phyloP scores from a whole-genome alignment of 495 filamentous ascomycete genomes.

The Tuber indicum region DNA sequence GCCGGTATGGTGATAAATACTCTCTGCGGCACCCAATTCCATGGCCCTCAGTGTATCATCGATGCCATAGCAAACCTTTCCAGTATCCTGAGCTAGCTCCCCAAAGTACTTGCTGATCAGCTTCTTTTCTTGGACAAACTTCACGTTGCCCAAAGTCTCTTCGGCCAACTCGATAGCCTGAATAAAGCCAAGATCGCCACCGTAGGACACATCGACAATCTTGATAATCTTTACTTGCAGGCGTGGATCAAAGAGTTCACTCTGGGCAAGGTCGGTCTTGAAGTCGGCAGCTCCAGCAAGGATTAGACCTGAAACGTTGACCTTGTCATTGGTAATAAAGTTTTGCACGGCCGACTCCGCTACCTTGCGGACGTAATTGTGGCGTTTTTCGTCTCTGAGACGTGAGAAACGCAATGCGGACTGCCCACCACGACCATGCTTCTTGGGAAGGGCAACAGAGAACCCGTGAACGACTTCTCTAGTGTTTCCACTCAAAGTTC shows the following conservation, averaged over 20 bases:
- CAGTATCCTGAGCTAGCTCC: slow-evolving; percentile 94
- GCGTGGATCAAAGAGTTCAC: slow-evolving; percentile 91
- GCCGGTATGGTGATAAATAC: slow-evolving; percentile 21
- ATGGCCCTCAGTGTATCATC: slow-evolving; percentile 97
- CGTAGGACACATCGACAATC: slow-evolving; percentile 96
- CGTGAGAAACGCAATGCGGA: slow-evolving; percentile 97
- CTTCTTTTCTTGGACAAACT: slow-evolving; percentile 99
- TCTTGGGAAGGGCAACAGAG: slow-evolving; percentile 94
- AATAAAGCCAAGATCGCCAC: slow-evolving; percentile 99
- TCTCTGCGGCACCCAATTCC: slow-evolving; percentile 90
- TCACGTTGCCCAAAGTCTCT: slow-evolving; percentile 97
- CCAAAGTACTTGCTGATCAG: slow-evolving; percentile 97
- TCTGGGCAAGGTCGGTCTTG: slow-evolving; percentile 98
- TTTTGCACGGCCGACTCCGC: slow-evolving; percentile 96
- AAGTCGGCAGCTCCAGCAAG: slow-evolving; percentile 97
- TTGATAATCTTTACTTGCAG: slow-evolving; percentile 97
- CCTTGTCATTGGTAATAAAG: slow-evolving; percentile 95
- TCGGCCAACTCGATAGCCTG: slow-evolving; percentile 92
- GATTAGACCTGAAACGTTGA: slow-evolving; percentile 91
- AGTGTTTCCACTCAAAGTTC: slow-evolving; percentile 92
- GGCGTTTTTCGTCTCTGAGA: slow-evolving; percentile 96
- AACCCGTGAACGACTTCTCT: slow-evolving; percentile 97
- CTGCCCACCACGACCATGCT: slow-evolving; percentile 99
- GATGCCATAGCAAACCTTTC: slow-evolving; percentile 93
- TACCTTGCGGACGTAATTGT: slow-evolving; percentile 99